Percentiles rank a stretch among this genome's conserved stretches.
phyloP scores from a whole-genome alignment of 1,139 yeast species.

The Zygotorulaspora mrakii region DNA sequence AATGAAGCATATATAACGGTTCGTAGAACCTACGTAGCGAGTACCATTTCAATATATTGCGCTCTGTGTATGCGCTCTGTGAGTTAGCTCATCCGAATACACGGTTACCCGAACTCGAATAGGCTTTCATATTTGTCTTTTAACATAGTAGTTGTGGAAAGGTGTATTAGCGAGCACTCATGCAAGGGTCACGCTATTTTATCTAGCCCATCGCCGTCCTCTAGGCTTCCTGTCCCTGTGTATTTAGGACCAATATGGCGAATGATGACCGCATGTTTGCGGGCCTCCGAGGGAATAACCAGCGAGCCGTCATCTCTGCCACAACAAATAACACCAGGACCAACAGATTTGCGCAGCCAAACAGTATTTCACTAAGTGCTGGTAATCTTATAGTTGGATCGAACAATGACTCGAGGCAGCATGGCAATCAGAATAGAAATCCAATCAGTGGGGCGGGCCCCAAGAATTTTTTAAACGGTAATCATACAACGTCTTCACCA shows the following conservation, averaged over 20 bases:
- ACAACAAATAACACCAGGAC: constrained; percentile 13
- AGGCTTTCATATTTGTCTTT: no score
- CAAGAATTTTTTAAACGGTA: constrained; percentile 2
- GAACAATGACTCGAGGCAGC: constrained; percentile 6
- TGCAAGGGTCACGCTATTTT: no score
- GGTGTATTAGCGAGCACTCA: no score
- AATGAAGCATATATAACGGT: constrained; percentile 1
- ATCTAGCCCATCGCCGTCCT: no score
- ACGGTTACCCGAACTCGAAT: neutral
- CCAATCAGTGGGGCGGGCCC: constrained; percentile 8
- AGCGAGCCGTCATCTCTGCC: constrained; percentile 13
- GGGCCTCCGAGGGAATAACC: constrained; percentile 19
- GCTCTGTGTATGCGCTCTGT: neutral
- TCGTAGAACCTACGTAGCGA: neutral
- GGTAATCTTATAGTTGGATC: constrained; percentile 26
- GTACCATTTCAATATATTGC: constrained; percentile 1
- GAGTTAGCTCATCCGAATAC: neutral
- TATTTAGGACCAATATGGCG: no score
- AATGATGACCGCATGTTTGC: constrained; percentile 18
- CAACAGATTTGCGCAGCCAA: constrained; percentile 23
- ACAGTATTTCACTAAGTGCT: constrained; percentile 22
- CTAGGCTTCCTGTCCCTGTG: no score
- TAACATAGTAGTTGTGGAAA: no score
- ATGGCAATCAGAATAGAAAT: constrained; percentile 4
- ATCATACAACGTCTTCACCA: constrained; percentile 2